Evolutionary conservation across 75 land plant species (phyloP).

Genomic region (Azolla pinnata): DNA sequence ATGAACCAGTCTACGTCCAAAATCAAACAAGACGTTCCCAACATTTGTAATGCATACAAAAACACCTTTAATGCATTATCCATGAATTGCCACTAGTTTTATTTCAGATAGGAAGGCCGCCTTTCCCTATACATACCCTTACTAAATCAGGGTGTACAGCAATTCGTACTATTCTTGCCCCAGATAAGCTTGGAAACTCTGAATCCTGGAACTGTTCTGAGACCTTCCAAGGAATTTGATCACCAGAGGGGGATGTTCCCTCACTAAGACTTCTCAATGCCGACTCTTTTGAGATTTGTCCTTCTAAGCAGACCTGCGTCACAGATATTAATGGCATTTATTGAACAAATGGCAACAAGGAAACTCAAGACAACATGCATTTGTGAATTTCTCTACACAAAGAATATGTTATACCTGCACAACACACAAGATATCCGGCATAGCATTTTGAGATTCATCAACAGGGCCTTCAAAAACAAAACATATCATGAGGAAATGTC

Average conservation of each 20-base stretch:
- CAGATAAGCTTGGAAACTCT: conserved; percentile 90
- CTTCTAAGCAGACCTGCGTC: conserved; percentile 80
- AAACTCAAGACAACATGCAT: no score
- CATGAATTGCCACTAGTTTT: no score
- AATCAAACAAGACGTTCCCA: no score
- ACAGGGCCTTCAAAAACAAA: conserved; percentile 58
- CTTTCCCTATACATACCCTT: conserved; percentile 73
- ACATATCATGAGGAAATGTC: no score
- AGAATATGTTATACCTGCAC: conserved; percentile 88
- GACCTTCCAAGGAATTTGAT: conserved; percentile 98
- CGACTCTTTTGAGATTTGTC: conserved; percentile 75
- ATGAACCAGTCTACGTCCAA: no score
- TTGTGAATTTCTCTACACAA: no score
- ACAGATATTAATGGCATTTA: background rate
- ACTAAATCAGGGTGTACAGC: conserved; percentile 88
- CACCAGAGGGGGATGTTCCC: conserved; percentile 78
- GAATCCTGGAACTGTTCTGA: conserved; percentile 84
- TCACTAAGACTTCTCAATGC: conserved; percentile 71
- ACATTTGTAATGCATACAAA: no score
- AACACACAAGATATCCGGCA: conserved; percentile 94
- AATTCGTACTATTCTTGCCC: conserved; percentile 96
- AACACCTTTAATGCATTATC: no score
- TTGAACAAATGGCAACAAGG: no score
- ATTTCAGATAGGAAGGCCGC: no score
- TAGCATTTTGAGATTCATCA: conserved; percentile 69